Conservation (phyloP, 31 red algal species). For the Endocladia muricata region DNA sequence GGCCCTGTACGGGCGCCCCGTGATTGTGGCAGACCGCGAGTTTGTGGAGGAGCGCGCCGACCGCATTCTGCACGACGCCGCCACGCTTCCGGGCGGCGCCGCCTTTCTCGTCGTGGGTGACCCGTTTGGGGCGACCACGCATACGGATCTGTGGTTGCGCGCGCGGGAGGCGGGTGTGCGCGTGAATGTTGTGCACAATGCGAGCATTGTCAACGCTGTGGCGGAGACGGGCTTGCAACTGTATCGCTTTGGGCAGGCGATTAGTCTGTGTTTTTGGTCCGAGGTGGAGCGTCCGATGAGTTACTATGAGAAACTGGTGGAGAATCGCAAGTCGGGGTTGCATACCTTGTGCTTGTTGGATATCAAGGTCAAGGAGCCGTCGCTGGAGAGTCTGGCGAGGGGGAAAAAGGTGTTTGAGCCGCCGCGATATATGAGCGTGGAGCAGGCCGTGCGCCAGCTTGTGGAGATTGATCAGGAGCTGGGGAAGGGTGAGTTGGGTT, state of each 20-base stretch:
- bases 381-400: constrained; percentile 80
- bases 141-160: constrained; percentile 89
- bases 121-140: constrained; percentile 95
- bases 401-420: constrained; percentile 85
- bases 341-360: constrained; percentile 96
- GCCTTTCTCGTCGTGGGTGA: constrained; percentile 99
- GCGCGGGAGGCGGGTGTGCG: constrained; percentile 53
- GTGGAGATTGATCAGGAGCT: constrained; percentile 54
- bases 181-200: constrained; percentile 88
- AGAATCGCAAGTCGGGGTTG: constrained; percentile 72
- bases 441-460: constrained; percentile 81
- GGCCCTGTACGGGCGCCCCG: constrained; percentile 60
- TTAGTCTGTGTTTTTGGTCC: constrained; percentile 86
- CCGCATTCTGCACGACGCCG: constrained; percentile 55
- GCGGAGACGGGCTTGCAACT: constrained; percentile 92
- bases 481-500: background rate
- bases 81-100: constrained; percentile 44
- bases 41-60: constrained; percentile 84
- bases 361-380: constrained; percentile 96
- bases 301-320: constrained; percentile 78
- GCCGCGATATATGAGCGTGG: constrained; percentile 86
- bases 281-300: constrained; percentile 73
- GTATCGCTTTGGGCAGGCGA: constrained; percentile 87
- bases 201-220: constrained; percentile 90
- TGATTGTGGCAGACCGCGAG: constrained; percentile 89